Conservation (phyloP, 164 flowering plant genomes). For the Vitis rotundifolia region DNA sequence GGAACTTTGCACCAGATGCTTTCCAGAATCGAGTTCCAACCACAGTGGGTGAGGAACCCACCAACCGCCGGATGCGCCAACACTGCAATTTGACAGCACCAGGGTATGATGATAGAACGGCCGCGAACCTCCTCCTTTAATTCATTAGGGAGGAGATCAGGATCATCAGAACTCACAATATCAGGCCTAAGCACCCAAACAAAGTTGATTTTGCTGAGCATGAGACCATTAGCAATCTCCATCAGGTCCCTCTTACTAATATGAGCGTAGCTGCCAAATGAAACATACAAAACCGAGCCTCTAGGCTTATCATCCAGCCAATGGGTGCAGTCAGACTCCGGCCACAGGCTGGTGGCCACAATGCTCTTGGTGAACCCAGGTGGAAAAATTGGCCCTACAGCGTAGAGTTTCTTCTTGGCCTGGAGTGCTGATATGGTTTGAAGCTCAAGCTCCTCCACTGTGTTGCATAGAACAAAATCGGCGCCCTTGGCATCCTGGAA, state of each 20-base stretch:
- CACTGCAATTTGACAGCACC: conserved; percentile 69
- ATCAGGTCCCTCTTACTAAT: conserved; percentile 40
- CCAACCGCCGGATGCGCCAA: conserved; percentile 61
- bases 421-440: conserved; percentile 57
- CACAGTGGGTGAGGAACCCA: conserved; percentile 82
- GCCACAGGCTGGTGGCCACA: conserved; percentile 76
- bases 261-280: conserved; percentile 86
- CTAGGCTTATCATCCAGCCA: conserved; percentile 67
- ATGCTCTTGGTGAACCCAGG: conserved; percentile 30
- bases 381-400: conserved; percentile 71
- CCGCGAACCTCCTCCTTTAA: conserved; percentile 32
- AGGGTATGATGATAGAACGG: conserved; percentile 51
- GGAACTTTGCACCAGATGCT: conserved; percentile 65
- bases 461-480: conserved; percentile 69
- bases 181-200: conserved; percentile 82
- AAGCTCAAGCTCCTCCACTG: conserved; percentile 64
- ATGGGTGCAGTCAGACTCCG: conserved; percentile 69
- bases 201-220: conserved; percentile 49
- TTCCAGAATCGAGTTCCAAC: conserved; percentile 81
- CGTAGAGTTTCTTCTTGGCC: conserved; percentile 45
- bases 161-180: conserved; percentile 52
- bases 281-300: conserved; percentile 72
- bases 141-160: conserved; percentile 50
- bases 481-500: conserved; percentile 56
- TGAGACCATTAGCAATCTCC: conserved; percentile 71